Percentiles rank a stretch among this genome's conserved stretches.
These are phyloP conservation scores for Staphylotrichum tortipilum DNA, from an alignment of 495 filamentous ascomycete species.

Conservation along the genomic window DNA sequence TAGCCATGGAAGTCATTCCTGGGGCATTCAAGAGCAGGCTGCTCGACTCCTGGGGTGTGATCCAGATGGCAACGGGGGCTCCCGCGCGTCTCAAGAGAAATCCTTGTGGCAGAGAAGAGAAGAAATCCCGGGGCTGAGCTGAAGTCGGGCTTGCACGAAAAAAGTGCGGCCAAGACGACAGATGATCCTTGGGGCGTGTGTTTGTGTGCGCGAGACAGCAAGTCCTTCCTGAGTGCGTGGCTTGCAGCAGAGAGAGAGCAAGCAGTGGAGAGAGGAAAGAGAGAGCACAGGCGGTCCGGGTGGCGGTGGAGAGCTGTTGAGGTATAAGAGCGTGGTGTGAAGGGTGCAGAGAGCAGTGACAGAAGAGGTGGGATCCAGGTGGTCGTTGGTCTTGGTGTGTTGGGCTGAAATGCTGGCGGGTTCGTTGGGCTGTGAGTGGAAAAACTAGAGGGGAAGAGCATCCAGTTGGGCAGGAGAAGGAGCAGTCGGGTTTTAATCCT, in stretches of 20 bases:
- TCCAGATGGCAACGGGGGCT: conserved; percentile 11
- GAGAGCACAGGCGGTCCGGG: not conserved
- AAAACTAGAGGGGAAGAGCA: conserved; percentile 26
- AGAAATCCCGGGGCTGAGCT: conserved; percentile 19
- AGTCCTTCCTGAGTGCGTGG: not conserved
- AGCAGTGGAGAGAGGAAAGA: not conserved
- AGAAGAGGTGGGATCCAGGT: conserved; percentile 4
- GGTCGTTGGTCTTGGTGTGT: conserved; percentile 17
- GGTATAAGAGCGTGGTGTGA: not conserved
- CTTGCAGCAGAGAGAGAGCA: not conserved
- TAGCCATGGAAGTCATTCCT: conserved; percentile 38
- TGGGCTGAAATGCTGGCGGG: conserved; percentile 37
- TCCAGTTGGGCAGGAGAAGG: conserved; percentile 41
- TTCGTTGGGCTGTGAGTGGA: conserved; percentile 37
- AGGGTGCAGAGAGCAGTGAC: not conserved
- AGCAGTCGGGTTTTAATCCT: conserved; percentile 41
- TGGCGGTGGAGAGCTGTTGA: not conserved
- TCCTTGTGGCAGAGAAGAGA: conserved; percentile 18
- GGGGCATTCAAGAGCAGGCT: conserved; percentile 15
- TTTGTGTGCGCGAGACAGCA: not conserved
- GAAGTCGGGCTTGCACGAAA: conserved; percentile 17
- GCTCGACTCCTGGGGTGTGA: conserved; percentile 14
- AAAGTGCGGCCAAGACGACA: conserved; percentile 16
- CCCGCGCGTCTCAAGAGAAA: conserved; percentile 12
- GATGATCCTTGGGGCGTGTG: conserved; percentile 13